Base-by-base conservation (phyloP, 2,329 filamentous ascomycete species). In the Periconia digitata region DNA sequence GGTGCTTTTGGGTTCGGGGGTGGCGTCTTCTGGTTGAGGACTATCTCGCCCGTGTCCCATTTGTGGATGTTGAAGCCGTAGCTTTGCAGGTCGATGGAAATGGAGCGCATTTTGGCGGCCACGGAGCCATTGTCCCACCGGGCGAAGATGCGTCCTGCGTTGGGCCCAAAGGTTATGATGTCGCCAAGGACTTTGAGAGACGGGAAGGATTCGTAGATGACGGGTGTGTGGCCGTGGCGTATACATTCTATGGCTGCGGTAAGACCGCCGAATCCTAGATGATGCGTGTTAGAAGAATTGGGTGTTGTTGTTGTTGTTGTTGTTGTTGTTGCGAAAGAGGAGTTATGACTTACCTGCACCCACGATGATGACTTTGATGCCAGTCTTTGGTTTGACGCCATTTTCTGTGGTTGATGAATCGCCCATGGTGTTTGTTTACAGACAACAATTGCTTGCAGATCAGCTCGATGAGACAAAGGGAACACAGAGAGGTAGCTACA, bases 61-160 rank as follows among this genome's bases (percentile, higher is more conserved):
- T 84, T 85, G 66, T 84, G 81, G 46, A 85, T 84, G 40, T 79
- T 79, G 69, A 85, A 85, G 36, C 82, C 82, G 49, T 84, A 79
- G 0, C 68, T 58, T 6, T 69, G 62, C 40, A 83, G 62, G 53
- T 83, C 74, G 51, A 83, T 83, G 53, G 77, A 80, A 7, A 83
- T 63, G 1, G 71, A 65, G 20, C 76, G 74, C 69, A 83, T 72
- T 38, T 73, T 72, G 39, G 68, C 64, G 7, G 74, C 72, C 8
- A 84, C 72, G 27, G 71, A 64, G 24, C 81, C 78, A 22, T 77
- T 63, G 0, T 70, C 72, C 83, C 83, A 86, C 3, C 83, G 77
- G 44, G 79, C 63, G 58, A 85, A 83, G 55, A 86, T 85, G 35
- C 82, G 78, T 0, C 81, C 81, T 12, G 75, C 81, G 54, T 85